A percentile compares a stretch with the other conserved stretches of the same genome.
These are phyloP conservation scores for Apiotrichum mycotoxinovorans DNA, from an alignment of 1,284 basidiomycete species.

Conservation along the genomic window DNA sequence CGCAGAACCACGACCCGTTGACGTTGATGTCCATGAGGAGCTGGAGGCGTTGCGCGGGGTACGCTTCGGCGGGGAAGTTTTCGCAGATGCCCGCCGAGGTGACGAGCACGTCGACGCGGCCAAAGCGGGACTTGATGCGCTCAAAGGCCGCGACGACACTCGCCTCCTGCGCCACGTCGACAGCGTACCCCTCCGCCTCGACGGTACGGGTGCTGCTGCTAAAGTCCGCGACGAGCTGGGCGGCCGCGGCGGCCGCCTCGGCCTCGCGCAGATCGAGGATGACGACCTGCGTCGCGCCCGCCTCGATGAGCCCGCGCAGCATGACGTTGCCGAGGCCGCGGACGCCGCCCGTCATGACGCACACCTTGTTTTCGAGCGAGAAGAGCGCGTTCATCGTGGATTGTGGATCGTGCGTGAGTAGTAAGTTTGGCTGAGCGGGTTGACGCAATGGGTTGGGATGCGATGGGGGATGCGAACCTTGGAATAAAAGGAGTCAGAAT, in stretches of 20 bases:
- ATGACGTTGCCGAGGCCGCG: slow-evolving; percentile 85
- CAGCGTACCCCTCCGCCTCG: slow-evolving; percentile 68
- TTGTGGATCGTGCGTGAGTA: too few relatives aligned
- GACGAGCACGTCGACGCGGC: slow-evolving; percentile 60
- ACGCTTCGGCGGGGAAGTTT: slow-evolving; percentile 87
- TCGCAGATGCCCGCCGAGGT: slow-evolving; percentile 89
- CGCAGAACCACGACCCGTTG: slow-evolving; percentile 79
- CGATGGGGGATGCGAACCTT: too few relatives aligned
- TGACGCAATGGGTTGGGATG: too few relatives aligned
- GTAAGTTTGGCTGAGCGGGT: too few relatives aligned
- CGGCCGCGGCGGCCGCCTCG: slow-evolving; percentile 68
- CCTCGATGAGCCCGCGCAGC: slow-evolving; percentile 77
- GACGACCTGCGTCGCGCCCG: slow-evolving; percentile 74
- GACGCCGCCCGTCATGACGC: slow-evolving; percentile 90
- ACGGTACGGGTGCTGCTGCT: too few relatives aligned
- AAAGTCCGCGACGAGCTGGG: slow-evolving; percentile 64
- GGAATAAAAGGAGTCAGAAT: too few relatives aligned
- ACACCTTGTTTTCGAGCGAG: slow-evolving; percentile 62
- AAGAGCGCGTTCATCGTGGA: slow-evolving; percentile 22
- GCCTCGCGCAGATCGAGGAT: slow-evolving; percentile 77
- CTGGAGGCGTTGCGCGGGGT: slow-evolving; percentile 77
- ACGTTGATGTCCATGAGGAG: slow-evolving; percentile 89
- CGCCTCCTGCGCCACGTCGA: slow-evolving; percentile 81
- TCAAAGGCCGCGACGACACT: slow-evolving; percentile 71
- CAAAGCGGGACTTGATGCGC: slow-evolving; percentile 66